phyloP scores from a whole-genome alignment of 192 early-diverging fungal genomes.

The Rhizoclosmatium sp. region DNA sequence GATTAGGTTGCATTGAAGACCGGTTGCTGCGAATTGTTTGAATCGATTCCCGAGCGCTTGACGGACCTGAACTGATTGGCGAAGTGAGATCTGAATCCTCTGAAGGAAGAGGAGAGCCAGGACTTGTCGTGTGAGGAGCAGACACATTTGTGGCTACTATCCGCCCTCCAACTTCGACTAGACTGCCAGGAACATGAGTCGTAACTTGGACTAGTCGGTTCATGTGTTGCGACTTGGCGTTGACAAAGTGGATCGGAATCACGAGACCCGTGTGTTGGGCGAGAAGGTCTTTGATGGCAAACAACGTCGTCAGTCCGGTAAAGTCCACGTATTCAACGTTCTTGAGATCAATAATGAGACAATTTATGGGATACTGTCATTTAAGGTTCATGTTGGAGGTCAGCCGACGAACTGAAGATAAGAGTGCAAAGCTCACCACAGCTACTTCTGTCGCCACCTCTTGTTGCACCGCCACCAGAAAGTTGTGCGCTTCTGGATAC shows the following conservation, averaged over 20 bases:
- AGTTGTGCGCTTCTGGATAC: not conserved
- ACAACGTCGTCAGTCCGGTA: not conserved
- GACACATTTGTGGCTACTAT: no score
- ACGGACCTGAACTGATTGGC: no score
- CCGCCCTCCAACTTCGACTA: no score
- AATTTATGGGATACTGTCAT: not conserved
- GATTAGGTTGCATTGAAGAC: no score
- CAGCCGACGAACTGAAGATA: not conserved
- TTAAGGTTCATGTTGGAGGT: not conserved
- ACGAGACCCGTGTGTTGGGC: not conserved
- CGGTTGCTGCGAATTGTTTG: no score
- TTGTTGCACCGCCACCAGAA: not conserved
- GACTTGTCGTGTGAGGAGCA: no score
- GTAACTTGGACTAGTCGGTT: not conserved
- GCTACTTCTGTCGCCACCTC: not conserved
- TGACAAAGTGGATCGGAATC: not conserved
- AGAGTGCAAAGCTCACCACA: not conserved
- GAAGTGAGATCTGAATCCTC: no score
- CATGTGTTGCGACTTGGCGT: not conserved
- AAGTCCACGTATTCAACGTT: not conserved
- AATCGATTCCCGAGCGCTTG: no score
- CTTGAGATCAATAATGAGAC: not conserved
- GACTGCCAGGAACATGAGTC: no score
- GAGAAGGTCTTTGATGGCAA: conserved; percentile 1
- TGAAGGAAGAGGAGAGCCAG: no score